phyloP scores from a whole-genome alignment of 495 filamentous ascomycete species.

The Penicillium canescens region DNA sequence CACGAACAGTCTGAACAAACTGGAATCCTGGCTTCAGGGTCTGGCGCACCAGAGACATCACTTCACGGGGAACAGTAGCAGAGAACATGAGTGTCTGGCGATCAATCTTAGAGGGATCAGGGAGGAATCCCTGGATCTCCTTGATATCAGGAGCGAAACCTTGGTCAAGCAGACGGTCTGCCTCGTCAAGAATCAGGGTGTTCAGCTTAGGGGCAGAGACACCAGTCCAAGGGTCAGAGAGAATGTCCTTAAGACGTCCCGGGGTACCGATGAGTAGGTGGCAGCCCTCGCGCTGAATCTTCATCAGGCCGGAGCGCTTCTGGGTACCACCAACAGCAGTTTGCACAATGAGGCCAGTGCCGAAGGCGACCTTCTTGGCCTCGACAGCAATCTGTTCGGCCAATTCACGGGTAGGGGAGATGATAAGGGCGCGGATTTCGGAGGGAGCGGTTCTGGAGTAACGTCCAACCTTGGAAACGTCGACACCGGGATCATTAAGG shows the following conservation, averaged over 20 bases:
- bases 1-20: slow-evolving; percentile 78
- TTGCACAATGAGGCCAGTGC: slow-evolving; percentile 75
- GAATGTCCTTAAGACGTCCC: slow-evolving; percentile 81
- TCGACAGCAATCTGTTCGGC: slow-evolving; percentile 92
- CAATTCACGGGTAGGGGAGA: slow-evolving; percentile 93
- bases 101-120: slow-evolving; percentile 56
- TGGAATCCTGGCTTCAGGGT: slow-evolving; percentile 75
- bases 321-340: slow-evolving; percentile 86
- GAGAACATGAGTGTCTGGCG: slow-evolving; percentile 94
- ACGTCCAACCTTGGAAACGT: slow-evolving; percentile 30
- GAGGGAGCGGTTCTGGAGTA: slow-evolving; percentile 26
- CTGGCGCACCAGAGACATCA: slow-evolving; percentile 71
- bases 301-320: slow-evolving; percentile 61
- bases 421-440: slow-evolving; percentile 85
- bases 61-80: slow-evolving; percentile 82
- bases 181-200: slow-evolving; percentile 90
- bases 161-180: slow-evolving; percentile 86
- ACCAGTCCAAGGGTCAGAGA: slow-evolving; percentile 64
- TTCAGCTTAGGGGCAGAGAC: slow-evolving; percentile 73
- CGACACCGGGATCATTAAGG: slow-evolving; percentile 54
- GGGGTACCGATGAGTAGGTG: slow-evolving; percentile 90
- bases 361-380: slow-evolving; percentile 64
- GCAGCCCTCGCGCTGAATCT: slow-evolving; percentile 73
- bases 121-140: slow-evolving; percentile 67
- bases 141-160: slow-evolving; percentile 82